Evolutionary conservation across 805 yeast species (phyloP), one percentile per base, ranked within the genome.

Genomic region (Wickerhamiella hasegawae): DNA sequence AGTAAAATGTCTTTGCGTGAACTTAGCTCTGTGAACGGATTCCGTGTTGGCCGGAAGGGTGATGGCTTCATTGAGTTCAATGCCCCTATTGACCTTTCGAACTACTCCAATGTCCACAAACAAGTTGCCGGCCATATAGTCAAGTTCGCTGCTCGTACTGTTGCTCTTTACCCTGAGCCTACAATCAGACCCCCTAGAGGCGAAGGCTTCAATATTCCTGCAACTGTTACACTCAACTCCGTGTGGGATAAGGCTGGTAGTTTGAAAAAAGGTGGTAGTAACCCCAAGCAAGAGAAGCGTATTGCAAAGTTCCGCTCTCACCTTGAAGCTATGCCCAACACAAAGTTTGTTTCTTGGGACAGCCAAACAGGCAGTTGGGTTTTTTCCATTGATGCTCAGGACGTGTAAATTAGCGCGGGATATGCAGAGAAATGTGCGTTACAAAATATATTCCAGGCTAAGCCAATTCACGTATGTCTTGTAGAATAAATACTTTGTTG

Each of bases 151-250:
- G 61, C 68, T 22, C 71, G 70, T 45, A 59, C 71, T 11, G 74
- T 80, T 53, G 60, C 69, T 2, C 68, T 83, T 1, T 87, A 84
- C 55, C 93, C 94, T 1, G 75, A 76, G 37, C 70, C 67, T 16
- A 57, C 62, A 6, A 54, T 54, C 16, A 69, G 66, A 44, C 92
- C 94, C 9, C 65, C 66, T 0, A 57, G 61, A 30, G 94, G 94
- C 4, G 80, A 80, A 46, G 97, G 94, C 0, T 64, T 90, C 40
- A 87, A 87, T 50, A 65, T 80, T 22, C 75, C 78, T 4, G 79
- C 80, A 5, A 67, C 68, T 40, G 70, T 84, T 30, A 71, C 87
- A 2, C 56, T 84, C 35, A 81, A 77, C 45, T 75, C 77, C 11
- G 80, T 94, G 51, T 85, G 69, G 57, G 95, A 96, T 17, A 55